Conservation (phyloP, 2,329 filamentous ascomycete species). For the Ascocoryne sarcoides region DNA sequence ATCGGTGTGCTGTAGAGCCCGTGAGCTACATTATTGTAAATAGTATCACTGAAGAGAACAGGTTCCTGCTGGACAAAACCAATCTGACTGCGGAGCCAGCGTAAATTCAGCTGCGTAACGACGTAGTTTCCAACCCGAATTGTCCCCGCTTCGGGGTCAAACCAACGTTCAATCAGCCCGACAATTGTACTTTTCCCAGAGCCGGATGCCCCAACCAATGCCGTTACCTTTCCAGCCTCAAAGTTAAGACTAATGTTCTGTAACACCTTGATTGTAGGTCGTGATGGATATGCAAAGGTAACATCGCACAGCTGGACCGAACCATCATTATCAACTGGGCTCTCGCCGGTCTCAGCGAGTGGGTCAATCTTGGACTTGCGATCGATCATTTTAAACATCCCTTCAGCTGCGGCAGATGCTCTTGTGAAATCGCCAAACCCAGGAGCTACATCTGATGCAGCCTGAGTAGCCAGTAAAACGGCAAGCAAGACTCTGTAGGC, state of each 20-base stretch:
- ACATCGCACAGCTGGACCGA: no score
- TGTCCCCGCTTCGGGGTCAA: no score
- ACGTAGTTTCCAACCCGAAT: not conserved
- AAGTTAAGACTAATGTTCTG: constrained; percentile 31
- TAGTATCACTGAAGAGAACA: constrained; percentile 42
- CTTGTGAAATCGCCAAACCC: not conserved
- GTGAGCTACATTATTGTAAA: constrained; percentile 21
- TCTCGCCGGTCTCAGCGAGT: no score
- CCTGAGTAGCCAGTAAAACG: no score
- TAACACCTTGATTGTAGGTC: constrained; percentile 22
- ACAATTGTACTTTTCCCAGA: constrained; percentile 32
- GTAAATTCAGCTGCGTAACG: constrained; percentile 19
- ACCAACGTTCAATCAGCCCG: not conserved
- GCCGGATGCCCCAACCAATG: constrained; percentile 32
- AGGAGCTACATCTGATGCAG: no score
- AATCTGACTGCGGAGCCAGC: constrained; percentile 18
- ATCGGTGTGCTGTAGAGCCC: constrained; percentile 52
- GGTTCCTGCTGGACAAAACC: constrained; percentile 33
- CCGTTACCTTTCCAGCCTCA: constrained; percentile 32
- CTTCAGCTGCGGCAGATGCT: constrained; percentile 1
- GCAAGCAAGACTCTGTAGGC: no score
- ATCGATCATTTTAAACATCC: constrained; percentile 1
- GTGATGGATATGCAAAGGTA: constrained; percentile 20
- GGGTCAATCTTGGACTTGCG: no score
- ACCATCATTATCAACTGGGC: no score